These are phyloP conservation scores for Fennellomyces sp. DNA, from an alignment of 371 early-diverging fungal genomes.

Conservation along the genomic window DNA sequence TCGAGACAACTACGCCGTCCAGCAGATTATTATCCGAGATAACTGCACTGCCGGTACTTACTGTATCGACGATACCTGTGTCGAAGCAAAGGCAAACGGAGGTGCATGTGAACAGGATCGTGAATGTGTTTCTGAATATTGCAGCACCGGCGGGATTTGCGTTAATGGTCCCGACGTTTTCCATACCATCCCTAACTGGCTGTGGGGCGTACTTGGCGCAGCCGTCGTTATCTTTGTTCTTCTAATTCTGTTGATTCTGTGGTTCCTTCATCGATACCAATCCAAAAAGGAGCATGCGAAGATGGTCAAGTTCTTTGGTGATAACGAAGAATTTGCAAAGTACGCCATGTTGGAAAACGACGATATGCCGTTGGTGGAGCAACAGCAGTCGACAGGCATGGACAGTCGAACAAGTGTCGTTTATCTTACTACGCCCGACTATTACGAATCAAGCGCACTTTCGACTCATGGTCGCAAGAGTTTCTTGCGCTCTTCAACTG, in stretches of 20 bases:
- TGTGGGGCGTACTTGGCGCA: slow-evolving; percentile 43
- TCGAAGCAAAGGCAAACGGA: slow-evolving; percentile 24
- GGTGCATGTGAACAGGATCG: slow-evolving; percentile 39
- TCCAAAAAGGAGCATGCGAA: slow-evolving; percentile 46
- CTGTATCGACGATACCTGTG: slow-evolving; percentile 29
- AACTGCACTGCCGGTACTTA: slow-evolving; percentile 49
- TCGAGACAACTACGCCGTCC: slow-evolving; percentile 21
- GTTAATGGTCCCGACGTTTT: slow-evolving; percentile 48
- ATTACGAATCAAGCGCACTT: slow-evolving; percentile 33
- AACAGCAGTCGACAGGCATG: neutral
- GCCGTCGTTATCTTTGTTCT: slow-evolving; percentile 39
- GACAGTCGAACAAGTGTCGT: slow-evolving; percentile 27
- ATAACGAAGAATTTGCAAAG: slow-evolving; percentile 45
- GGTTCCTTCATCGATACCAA: slow-evolving; percentile 51
- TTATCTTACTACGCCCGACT: slow-evolving; percentile 40
- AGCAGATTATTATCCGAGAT: slow-evolving; percentile 47
- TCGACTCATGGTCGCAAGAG: slow-evolving; percentile 5
- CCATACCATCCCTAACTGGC: slow-evolving; percentile 36
- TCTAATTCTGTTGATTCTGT: slow-evolving; percentile 27
- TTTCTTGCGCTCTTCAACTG: neutral
- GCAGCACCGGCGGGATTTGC: slow-evolving; percentile 33
- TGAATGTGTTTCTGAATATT: slow-evolving; percentile 46
- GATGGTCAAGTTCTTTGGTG: slow-evolving; percentile 42
- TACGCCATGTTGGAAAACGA: slow-evolving; percentile 36
- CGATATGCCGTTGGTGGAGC: slow-evolving; percentile 5